phyloP scores from a whole-genome alignment of 2,329 filamentous ascomycete genomes.

The Colletotrichum cordylinicola region DNA sequence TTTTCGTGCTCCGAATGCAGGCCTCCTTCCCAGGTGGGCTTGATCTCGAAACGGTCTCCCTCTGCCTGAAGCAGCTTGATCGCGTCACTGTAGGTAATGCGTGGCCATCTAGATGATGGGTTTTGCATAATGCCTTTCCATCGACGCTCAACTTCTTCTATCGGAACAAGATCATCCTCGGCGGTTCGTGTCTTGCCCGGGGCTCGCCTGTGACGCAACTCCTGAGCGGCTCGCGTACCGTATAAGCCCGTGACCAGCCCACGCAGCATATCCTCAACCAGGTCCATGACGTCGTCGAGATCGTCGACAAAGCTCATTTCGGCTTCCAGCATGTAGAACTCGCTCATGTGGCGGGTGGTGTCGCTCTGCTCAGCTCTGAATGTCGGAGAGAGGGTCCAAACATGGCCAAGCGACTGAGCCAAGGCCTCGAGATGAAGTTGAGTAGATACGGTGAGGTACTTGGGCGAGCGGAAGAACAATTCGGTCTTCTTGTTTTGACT shows the following conservation, averaged over 20 bases:
- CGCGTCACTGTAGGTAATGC: conserved; percentile 83
- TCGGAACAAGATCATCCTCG: conserved; percentile 45
- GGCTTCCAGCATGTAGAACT: conserved; percentile 98
- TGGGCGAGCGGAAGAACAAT: conserved; percentile 82
- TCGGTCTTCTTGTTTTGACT: conserved; percentile 43
- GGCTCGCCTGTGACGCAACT: conserved; percentile 39
- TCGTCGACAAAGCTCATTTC: conserved; percentile 81
- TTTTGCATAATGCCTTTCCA: conserved; percentile 72
- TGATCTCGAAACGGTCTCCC: conserved; percentile 67
- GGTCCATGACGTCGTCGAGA: conserved; percentile 74
- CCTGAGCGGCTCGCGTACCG: conserved; percentile 46
- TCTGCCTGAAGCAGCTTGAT: conserved; percentile 71
- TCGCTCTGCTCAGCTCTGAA: conserved; percentile 95
- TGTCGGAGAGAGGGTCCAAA: conserved; percentile 93
- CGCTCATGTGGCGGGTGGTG: conserved; percentile 90
- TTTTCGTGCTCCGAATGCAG: conserved; percentile 93
- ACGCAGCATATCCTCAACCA: conserved; percentile 81
- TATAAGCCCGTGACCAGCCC: conserved; percentile 47
- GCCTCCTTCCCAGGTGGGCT: conserved; percentile 73
- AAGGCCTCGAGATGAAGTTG: conserved; percentile 95
- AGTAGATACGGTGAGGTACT: conserved; percentile 94
- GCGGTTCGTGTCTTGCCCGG: conserved; percentile 23
- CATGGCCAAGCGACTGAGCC: conserved; percentile 84
- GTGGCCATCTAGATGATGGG: conserved; percentile 66
- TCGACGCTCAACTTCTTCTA: conserved; percentile 64